These are phyloP conservation scores for Monosporascus sp. DNA, from an alignment of 2,329 filamentous ascomycete genomes.

Conservation along the genomic window DNA sequence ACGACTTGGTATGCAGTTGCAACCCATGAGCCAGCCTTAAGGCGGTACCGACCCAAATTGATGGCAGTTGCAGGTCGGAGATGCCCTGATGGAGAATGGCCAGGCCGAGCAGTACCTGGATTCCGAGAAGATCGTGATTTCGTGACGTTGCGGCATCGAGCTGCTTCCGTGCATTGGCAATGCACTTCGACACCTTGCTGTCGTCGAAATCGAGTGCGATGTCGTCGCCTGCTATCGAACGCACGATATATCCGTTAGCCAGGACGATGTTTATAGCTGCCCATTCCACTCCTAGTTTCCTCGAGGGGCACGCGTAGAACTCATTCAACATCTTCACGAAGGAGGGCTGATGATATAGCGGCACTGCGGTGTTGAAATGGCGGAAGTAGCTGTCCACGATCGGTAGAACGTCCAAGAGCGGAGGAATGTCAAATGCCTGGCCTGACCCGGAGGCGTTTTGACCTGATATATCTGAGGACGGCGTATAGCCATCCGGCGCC, in stretches of 20 bases:
- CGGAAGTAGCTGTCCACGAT: constrained; percentile 33
- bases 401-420: constrained; percentile 30
- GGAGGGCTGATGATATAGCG: constrained; percentile 31
- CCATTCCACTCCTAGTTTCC: constrained; percentile 26
- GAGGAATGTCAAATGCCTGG: constrained; percentile 16
- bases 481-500: no score
- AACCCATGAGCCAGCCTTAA: constrained; percentile 33
- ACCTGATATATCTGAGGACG: not conserved
- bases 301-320: constrained; percentile 27
- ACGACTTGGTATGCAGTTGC: constrained; percentile 28
- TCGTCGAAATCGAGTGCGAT: constrained; percentile 11
- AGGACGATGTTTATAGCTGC: constrained; percentile 36
- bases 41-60: constrained; percentile 34
- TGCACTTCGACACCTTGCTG: constrained; percentile 20
- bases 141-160: constrained; percentile 17
- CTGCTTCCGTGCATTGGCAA: constrained; percentile 34
- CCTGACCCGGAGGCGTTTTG: not conserved
- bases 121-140: constrained; percentile 25
- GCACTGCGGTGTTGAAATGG: constrained; percentile 30
- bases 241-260: constrained; percentile 30
- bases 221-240: constrained; percentile 13
- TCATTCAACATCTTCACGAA: constrained; percentile 32
- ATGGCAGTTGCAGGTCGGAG: constrained; percentile 31
- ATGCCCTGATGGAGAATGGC: constrained; percentile 33
- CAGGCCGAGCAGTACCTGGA: constrained; percentile 35